These are phyloP conservation scores for Pyrenula aspistea DNA, from an alignment of 495 filamentous ascomycete genomes.

Conservation along the genomic window DNA sequence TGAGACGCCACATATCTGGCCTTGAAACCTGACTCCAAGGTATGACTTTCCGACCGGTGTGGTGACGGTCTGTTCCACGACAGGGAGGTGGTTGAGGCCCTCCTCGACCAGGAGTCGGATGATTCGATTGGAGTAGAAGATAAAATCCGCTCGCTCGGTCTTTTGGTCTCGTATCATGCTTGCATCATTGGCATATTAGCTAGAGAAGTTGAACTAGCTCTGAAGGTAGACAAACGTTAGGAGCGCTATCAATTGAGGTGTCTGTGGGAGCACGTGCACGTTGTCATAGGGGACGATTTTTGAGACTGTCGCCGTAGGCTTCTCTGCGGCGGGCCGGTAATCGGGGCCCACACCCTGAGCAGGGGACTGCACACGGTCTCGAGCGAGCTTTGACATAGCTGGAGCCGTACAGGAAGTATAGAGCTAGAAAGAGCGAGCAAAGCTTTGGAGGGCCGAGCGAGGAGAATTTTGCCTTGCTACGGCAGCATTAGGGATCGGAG, in stretches of 20 bases:
- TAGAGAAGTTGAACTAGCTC: slow-evolving; percentile 1
- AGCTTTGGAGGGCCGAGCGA: neutral
- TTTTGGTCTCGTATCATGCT: slow-evolving; percentile 92
- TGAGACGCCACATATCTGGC: slow-evolving; percentile 95
- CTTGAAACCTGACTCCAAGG: slow-evolving; percentile 85
- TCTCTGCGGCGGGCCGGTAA: slow-evolving; percentile 64
- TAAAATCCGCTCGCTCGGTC: slow-evolving; percentile 87
- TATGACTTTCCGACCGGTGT: slow-evolving; percentile 87
- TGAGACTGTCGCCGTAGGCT: slow-evolving; percentile 84
- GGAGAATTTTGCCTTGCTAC: neutral
- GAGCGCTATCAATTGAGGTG: slow-evolving; percentile 90
- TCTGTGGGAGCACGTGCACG: slow-evolving; percentile 83
- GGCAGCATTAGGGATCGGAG: neutral
- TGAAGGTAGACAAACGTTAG: slow-evolving; percentile 62
- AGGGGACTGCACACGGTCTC: neutral
- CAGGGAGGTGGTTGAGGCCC: slow-evolving; percentile 91
- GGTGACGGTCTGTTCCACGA: slow-evolving; percentile 73
- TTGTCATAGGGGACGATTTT: slow-evolving; percentile 71
- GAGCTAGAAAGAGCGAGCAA: neutral
- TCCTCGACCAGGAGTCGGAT: slow-evolving; percentile 97
- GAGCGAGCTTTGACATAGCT: neutral
- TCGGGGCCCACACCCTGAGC: slow-evolving; percentile 58
- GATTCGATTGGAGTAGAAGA: slow-evolving; percentile 98
- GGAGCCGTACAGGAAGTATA: neutral
- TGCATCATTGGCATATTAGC: slow-evolving; percentile 11